Conservation (phyloP, 129 eudicot species). For the Helichrysum umbraculigerum region DNA sequence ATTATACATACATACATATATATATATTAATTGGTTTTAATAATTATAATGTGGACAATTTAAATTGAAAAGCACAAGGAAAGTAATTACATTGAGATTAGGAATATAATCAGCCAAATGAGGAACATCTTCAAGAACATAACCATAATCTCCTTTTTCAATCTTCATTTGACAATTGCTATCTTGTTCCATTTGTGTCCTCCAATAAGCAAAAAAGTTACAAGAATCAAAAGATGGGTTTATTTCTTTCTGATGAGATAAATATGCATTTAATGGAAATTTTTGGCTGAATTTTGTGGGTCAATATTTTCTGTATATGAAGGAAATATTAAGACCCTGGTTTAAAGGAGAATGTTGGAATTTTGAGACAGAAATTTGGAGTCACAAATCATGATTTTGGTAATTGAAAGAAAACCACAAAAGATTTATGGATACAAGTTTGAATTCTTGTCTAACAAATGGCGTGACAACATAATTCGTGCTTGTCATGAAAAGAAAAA, state of each 20-base stretch:
- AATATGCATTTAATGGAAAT: constrained; percentile 14
- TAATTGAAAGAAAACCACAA: not conserved
- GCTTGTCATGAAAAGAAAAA: too few species aligned
- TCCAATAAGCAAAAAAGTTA: not conserved
- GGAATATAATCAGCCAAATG: constrained; percentile 77
- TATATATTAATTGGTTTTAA: not conserved
- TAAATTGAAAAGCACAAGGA: not conserved
- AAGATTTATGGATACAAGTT: not conserved
- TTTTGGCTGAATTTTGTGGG: constrained; percentile 25
- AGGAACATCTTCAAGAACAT: constrained; percentile 86
- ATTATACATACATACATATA: not conserved
- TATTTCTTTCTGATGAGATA: constrained; percentile 8
- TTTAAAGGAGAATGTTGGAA: not conserved
- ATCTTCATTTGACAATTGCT: constrained; percentile 35
- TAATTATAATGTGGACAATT: not conserved
- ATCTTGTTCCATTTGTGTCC: constrained; percentile 26
- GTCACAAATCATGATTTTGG: not conserved
- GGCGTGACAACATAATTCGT: not conserved
- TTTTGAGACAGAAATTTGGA: not conserved
- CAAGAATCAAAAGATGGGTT: constrained; percentile 15
- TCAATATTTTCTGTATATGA: constrained; percentile 23
- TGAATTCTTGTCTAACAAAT: not conserved
- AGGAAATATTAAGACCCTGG: not conserved
- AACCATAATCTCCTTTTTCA: constrained; percentile 56
- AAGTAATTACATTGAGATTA: constrained; percentile 58